Evolutionary conservation across 2,329 filamentous ascomycete genomes (phyloP).

Genomic region (Sphaerulina populicola): DNA sequence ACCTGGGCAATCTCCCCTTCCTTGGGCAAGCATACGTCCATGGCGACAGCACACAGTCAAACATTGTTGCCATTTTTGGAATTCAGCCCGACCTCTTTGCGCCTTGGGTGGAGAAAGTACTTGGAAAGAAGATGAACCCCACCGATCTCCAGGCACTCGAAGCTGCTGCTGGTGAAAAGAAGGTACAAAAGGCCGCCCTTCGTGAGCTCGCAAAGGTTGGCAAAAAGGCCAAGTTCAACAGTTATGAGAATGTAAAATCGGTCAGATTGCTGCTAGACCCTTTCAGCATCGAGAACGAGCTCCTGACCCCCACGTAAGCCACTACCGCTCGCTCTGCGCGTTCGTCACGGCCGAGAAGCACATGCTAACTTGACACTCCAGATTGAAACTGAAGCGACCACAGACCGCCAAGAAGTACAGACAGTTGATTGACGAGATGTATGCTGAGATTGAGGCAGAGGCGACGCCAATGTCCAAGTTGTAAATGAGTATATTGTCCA

Average conservation of each 20-base stretch:
- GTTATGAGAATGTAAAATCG: slow-evolving; percentile 74
- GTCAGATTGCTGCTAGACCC: slow-evolving; percentile 73
- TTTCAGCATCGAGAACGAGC: slow-evolving; percentile 86
- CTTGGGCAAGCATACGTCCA: slow-evolving; percentile 80
- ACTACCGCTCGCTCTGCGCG: too few relatives aligned
- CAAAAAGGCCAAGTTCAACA: slow-evolving; percentile 80
- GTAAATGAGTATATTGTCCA: slow-evolving; percentile 31
- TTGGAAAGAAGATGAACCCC: slow-evolving; percentile 54
- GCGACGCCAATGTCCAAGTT: slow-evolving; percentile 42
- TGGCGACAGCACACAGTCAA: slow-evolving; percentile 74
- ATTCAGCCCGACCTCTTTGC: slow-evolving; percentile 80
- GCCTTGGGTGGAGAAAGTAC: slow-evolving; percentile 65
- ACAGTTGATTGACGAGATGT: slow-evolving; percentile 51
- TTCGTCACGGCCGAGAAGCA: not conserved
- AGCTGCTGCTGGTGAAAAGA: slow-evolving; percentile 58
- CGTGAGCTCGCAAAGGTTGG: slow-evolving; percentile 71
- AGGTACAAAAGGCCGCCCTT: slow-evolving; percentile 65
- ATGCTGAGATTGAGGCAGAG: slow-evolving; percentile 46
- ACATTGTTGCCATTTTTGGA: slow-evolving; percentile 78
- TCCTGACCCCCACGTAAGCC: slow-evolving; percentile 78
- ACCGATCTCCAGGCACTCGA: slow-evolving; percentile 61
- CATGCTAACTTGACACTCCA: slow-evolving; percentile 27
- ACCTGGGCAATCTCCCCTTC: slow-evolving; percentile 70
- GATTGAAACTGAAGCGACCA: slow-evolving; percentile 63
- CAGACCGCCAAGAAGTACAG: slow-evolving; percentile 57